Evolutionary conservation across 1,284 basidiomycete species (phyloP).

Genomic region (Melampsora americana): DNA sequence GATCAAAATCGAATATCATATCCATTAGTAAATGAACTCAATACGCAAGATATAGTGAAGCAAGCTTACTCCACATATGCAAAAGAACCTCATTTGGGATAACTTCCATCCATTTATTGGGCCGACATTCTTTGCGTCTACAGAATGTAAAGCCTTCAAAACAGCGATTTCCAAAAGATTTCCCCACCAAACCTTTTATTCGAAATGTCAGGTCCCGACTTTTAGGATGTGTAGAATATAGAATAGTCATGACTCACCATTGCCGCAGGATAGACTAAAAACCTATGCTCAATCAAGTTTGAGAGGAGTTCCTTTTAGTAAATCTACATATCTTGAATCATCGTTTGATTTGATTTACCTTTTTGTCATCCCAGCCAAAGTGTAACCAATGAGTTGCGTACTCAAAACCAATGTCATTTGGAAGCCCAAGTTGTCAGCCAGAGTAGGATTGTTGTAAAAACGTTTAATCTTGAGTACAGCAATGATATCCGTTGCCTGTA

Average conservation of each 20-base stretch:
- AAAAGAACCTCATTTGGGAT: slow-evolving; percentile 35
- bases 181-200: slow-evolving; percentile 38
- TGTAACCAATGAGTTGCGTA: slow-evolving; percentile 59
- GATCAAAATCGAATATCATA: not conserved
- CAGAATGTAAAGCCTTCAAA: slow-evolving; percentile 27
- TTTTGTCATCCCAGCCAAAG: slow-evolving; percentile 58
- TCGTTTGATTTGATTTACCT: not conserved
- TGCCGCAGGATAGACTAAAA: slow-evolving; percentile 35
- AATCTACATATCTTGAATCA: not conserved
- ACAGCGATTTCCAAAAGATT: slow-evolving; percentile 38
- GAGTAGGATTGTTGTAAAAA: slow-evolving; percentile 29
- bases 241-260: slow-evolving; percentile 22
- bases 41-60: not conserved
- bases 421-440: slow-evolving; percentile 29
- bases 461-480: slow-evolving; percentile 27
- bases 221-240: not conserved
- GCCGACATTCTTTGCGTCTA: slow-evolving; percentile 9
- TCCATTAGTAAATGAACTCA: not conserved
- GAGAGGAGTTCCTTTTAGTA: not conserved
- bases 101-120: slow-evolving; percentile 41
- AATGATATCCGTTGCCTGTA: slow-evolving; percentile 35
- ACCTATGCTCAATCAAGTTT: not conserved
- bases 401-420: slow-evolving; percentile 54
- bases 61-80: slow-evolving; percentile 19
- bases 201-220: not conserved